Evolutionary conservation across 495 filamentous ascomycete genomes (phyloP).

Genomic region (Aspergillus cristatus): DNA sequence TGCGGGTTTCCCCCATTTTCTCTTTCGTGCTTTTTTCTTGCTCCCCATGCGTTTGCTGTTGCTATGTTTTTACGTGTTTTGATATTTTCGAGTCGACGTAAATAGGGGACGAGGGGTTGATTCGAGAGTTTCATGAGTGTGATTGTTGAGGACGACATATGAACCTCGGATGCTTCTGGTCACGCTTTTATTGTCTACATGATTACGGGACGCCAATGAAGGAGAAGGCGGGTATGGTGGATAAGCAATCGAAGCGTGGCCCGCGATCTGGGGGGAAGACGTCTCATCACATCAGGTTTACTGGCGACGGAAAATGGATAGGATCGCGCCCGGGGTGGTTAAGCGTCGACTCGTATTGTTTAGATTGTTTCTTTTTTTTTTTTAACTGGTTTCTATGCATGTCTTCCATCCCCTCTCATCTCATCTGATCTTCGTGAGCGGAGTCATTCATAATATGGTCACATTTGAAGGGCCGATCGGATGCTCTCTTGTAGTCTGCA

Average conservation of each 20-base stretch:
- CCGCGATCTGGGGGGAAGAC: conserved; percentile 2
- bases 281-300: conserved; percentile 16
- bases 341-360: conserved; percentile 29
- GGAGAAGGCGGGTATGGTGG: conserved; percentile 2
- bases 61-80: conserved; percentile 5
- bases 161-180: conserved; percentile 3
- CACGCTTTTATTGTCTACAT: conserved; percentile 5
- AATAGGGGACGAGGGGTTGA: conserved; percentile 13
- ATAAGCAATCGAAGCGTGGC: conserved; percentile 3
- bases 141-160: conserved; percentile 2
- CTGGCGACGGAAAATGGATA: conserved; percentile 42
- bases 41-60: not conserved
- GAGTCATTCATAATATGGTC: too few relatives aligned
- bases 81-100: conserved; percentile 11
- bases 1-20: conserved; percentile 1
- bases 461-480: not conserved
- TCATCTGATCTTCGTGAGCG: conserved; percentile 1
- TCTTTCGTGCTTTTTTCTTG: conserved; percentile 1
- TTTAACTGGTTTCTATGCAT: too few relatives aligned
- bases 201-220: conserved; percentile 2
- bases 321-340: conserved; percentile 47
- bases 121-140: conserved; percentile 8
- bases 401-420: conserved; percentile 8
- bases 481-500: conserved; percentile 3
- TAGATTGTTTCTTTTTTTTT: conserved; percentile 6